These are phyloP conservation scores for Candida schatavii DNA, from an alignment of 805 yeast genomes.

Conservation along the genomic window DNA sequence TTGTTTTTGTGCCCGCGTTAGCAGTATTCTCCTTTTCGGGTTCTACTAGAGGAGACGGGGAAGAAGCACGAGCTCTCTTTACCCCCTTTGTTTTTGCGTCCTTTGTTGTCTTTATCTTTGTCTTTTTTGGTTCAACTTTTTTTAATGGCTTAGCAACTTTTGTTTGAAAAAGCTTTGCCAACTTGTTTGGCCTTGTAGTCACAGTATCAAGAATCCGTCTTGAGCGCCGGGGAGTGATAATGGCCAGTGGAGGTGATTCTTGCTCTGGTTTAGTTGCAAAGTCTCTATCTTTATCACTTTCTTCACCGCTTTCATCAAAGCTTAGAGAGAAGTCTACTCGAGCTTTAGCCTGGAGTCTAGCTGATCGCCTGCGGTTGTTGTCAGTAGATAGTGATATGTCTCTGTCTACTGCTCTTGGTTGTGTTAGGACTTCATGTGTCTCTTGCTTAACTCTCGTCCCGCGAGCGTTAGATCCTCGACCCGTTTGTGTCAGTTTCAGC, in stretches of 20 bases:
- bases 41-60: background rate
- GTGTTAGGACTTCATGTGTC: too few species aligned
- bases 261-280: conserved; percentile 13
- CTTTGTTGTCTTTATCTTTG: background rate
- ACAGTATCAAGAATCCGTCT: background rate
- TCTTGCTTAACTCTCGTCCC: background rate
- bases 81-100: background rate
- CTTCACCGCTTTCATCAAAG: conserved; percentile 1
- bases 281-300: conserved; percentile 2
- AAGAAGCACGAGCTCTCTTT: background rate
- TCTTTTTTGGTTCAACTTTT: background rate
- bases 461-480: too few species aligned
- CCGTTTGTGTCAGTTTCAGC: too few species aligned
- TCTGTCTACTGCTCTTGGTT: too few species aligned
- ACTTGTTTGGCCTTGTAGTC: background rate
- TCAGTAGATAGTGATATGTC: too few species aligned
- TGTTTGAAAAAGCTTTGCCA: background rate
- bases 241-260: background rate
- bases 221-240: conserved; percentile 1
- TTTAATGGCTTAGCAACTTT: background rate
- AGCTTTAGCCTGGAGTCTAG: background rate
- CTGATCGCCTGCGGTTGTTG: background rate
- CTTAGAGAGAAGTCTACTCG: background rate
- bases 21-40: too few species aligned
- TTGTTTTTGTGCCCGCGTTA: background rate